Evolutionary conservation across 495 filamentous ascomycete genomes (phyloP).

Genomic region (Talaromyces trachyspermus): DNA sequence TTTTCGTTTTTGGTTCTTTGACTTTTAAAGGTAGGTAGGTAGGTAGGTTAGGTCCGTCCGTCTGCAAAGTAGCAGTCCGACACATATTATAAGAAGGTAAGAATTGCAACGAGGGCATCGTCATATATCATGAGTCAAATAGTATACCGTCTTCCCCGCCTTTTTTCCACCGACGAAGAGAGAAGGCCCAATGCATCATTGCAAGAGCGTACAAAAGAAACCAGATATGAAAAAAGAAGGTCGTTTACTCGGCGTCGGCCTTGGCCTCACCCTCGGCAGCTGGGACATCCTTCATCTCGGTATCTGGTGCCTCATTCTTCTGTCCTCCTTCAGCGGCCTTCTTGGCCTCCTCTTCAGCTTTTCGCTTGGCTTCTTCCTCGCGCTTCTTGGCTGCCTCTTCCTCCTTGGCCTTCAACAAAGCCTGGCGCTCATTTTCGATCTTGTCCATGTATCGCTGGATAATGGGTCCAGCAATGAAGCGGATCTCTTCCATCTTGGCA

Average conservation of each 20-base stretch:
- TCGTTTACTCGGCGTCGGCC: conserved; percentile 37
- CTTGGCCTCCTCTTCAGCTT: conserved; percentile 44
- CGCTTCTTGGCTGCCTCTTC: conserved; percentile 78
- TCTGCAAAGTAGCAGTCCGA: not conserved
- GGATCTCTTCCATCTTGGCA: conserved; percentile 93
- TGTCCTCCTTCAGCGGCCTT: conserved; percentile 41
- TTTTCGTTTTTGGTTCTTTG: too few species aligned
- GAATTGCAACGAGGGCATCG: not conserved
- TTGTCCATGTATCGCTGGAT: conserved; percentile 94
- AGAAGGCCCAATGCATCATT: too few species aligned
- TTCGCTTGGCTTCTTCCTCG: conserved; percentile 58
- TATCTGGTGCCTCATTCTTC: conserved; percentile 38
- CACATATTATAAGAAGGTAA: not conserved
- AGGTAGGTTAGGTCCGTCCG: too few species aligned
- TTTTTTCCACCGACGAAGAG: not conserved
- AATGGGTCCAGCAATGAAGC: conserved; percentile 81
- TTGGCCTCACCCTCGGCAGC: conserved; percentile 32
- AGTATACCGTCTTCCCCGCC: not conserved
- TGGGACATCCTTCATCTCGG: conserved; percentile 49
- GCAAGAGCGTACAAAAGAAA: not conserved
- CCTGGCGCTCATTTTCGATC: conserved; percentile 79
- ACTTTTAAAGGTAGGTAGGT: too few species aligned
- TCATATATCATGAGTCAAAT: conserved; percentile 5
- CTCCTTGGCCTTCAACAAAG: conserved; percentile 64
- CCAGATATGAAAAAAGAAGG: not conserved